Conservation (phyloP, 768 basidiomycete genomes). For the Lyophyllum decastes region DNA sequence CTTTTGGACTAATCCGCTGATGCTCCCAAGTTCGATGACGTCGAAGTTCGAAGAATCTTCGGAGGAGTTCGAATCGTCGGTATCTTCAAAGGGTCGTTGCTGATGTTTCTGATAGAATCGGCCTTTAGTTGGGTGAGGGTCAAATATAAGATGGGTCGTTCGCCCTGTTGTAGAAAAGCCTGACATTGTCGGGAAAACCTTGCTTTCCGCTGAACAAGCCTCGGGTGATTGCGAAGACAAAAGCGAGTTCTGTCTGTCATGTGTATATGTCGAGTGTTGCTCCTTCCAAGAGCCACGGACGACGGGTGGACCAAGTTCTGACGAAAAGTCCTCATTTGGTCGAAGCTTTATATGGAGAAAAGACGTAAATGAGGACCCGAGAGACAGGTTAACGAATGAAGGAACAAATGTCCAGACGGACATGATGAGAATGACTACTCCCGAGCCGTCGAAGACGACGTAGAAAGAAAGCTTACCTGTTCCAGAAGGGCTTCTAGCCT, state of each 20-base stretch:
- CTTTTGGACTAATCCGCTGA: slow-evolving; percentile 34
- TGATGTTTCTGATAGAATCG: not conserved
- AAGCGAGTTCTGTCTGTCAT: not conserved
- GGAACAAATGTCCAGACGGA: not conserved
- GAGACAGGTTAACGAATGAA: not conserved
- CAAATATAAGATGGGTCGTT: slow-evolving; percentile 33
- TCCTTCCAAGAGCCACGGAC: slow-evolving; percentile 66
- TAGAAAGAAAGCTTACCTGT: slow-evolving; percentile 38
- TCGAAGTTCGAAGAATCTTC: slow-evolving; percentile 31
- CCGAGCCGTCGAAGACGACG: not conserved
- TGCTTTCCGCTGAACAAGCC: not conserved
- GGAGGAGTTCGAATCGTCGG: slow-evolving; percentile 15
- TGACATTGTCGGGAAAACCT: not conserved
- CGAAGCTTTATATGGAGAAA: slow-evolving; percentile 43
- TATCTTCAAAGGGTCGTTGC: not conserved
- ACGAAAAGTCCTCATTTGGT: slow-evolving; percentile 61
- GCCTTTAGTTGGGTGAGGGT: slow-evolving; percentile 13
- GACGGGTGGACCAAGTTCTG: slow-evolving; percentile 63
- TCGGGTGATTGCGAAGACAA: not conserved
- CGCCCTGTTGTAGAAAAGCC: slow-evolving; percentile 9
- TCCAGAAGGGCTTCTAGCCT: slow-evolving; percentile 54
- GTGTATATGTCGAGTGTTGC: slow-evolving; percentile 4
- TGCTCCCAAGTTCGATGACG: slow-evolving; percentile 33
- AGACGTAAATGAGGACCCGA: not conserved
- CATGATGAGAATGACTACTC: not conserved